phyloP scores from a whole-genome alignment of 345 rosid species.

The Chamaenerion angustifolium region DNA sequence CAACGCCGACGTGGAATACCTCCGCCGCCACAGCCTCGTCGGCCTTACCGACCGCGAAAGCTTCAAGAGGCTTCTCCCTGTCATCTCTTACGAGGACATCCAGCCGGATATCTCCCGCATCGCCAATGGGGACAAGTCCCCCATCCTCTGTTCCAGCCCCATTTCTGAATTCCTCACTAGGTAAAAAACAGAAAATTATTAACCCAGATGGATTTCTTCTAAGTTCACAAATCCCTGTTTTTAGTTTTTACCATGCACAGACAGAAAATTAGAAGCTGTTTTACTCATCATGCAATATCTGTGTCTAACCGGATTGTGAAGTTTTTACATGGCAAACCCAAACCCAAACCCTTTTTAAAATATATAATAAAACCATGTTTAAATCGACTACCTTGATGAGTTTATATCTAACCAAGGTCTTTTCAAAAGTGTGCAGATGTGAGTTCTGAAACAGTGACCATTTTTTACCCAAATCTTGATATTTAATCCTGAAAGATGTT shows the following conservation, averaged over 20 bases:
- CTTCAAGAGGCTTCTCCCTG: constrained; percentile 53
- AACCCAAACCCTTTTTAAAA: no score
- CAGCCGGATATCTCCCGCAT: constrained; percentile 75
- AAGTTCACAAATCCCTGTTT: not conserved
- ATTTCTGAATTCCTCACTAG: constrained; percentile 93
- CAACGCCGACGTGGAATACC: constrained; percentile 81
- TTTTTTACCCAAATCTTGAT: no score
- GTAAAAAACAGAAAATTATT: no score
- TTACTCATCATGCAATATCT: not conserved
- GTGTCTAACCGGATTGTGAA: no score
- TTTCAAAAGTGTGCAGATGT: no score
- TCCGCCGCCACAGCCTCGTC: constrained; percentile 17
- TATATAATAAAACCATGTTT: no score
- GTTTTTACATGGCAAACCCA: no score
- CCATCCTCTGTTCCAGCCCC: constrained; percentile 67
- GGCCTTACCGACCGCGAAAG: constrained; percentile 49
- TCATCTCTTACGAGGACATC: constrained; percentile 67
- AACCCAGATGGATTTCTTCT: no score
- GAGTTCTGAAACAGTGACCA: no score
- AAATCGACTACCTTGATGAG: no score
- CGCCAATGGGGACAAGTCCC: constrained; percentile 77
- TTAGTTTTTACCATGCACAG: not conserved
- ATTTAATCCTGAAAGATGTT: not conserved
- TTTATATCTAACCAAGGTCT: no score
- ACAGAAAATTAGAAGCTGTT: no score